Conservation (phyloP, 2,329 filamentous ascomycete species). For the Ophiocordyceps sinensis region DNA sequence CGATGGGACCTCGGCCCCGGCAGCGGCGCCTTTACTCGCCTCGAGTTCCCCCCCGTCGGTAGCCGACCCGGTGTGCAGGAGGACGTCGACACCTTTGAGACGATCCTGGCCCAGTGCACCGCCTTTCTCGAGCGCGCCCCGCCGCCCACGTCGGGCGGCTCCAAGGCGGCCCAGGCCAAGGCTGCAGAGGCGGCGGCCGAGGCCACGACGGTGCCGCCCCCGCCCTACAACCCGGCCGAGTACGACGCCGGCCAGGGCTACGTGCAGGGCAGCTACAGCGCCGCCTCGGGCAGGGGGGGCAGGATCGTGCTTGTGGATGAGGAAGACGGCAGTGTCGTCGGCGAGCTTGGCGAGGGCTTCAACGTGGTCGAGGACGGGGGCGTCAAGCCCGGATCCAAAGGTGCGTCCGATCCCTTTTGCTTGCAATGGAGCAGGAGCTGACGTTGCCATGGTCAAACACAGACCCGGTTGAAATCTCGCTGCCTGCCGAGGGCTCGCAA, state of each 20-base stretch:
- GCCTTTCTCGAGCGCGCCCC: slow-evolving; percentile 79
- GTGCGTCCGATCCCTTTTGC: slow-evolving; percentile 30
- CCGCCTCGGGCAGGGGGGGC: slow-evolving; percentile 36
- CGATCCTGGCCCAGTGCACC: slow-evolving; percentile 93
- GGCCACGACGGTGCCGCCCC: slow-evolving; percentile 30
- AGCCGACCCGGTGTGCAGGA: slow-evolving; percentile 66
- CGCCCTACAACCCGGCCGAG: slow-evolving; percentile 65
- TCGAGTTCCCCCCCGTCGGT: slow-evolving; percentile 72
- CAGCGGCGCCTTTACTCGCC: slow-evolving; percentile 78
- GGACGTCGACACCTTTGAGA: slow-evolving; percentile 92
- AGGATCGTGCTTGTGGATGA: slow-evolving; percentile 90
- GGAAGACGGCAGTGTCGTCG: slow-evolving; percentile 89
- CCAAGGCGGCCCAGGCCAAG: slow-evolving; percentile 25
- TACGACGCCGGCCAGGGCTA: slow-evolving; percentile 74
- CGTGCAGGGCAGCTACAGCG: slow-evolving; percentile 45
- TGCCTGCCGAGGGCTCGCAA: slow-evolving; percentile 51
- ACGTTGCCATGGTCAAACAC: neutral
- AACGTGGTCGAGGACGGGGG: slow-evolving; percentile 62
- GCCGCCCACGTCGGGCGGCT: slow-evolving; percentile 28
- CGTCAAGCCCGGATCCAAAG: slow-evolving; percentile 79
- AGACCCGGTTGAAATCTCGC: slow-evolving; percentile 67
- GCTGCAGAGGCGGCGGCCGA: slow-evolving; percentile 24
- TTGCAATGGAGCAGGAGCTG: neutral
- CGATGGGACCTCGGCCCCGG: slow-evolving; percentile 87
- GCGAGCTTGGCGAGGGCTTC: slow-evolving; percentile 74